phyloP scores from a whole-genome alignment of 441 rosid species.

The Melastoma candidum region DNA sequence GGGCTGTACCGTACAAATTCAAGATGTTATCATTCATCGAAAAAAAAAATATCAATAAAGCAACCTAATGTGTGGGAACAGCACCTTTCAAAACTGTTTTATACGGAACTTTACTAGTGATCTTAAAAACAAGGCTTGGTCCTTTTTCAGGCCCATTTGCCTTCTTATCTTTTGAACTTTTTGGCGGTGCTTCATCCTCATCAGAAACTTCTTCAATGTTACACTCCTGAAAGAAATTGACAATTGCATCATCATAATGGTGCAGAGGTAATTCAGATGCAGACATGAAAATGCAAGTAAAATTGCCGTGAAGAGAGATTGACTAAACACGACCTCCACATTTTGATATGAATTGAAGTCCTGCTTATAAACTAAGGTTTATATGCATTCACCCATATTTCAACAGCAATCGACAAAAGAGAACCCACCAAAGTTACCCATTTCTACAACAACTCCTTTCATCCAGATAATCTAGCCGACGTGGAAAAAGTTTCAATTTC shows the following conservation, averaged over 20 bases:
- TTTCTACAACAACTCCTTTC: too few relatives aligned
- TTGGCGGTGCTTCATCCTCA: slow-evolving; percentile 62
- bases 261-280: background rate
- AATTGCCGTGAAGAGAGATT: too few relatives aligned
- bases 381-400: too few relatives aligned
- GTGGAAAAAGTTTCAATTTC: too few relatives aligned
- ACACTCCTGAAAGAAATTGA: slow-evolving; percentile 52
- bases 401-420: too few relatives aligned
- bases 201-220: slow-evolving; percentile 68
- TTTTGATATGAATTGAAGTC: too few relatives aligned
- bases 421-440: too few relatives aligned
- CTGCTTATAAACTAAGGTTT: too few relatives aligned
- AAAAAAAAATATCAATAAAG: background rate
- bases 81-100: slow-evolving; percentile 93
- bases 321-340: too few relatives aligned
- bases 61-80: background rate
- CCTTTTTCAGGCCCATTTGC: slow-evolving; percentile 68
- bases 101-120: slow-evolving; percentile 86
- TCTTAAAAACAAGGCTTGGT: slow-evolving; percentile 63
- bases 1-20: slow-evolving; percentile 48
- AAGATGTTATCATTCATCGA: background rate
- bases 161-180: slow-evolving; percentile 86
- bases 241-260: background rate
- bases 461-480: too few relatives aligned
- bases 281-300: background rate